These are phyloP conservation scores for Lasiodiplodia hormozganensis DNA, from an alignment of 2,329 filamentous ascomycete species.

Conservation along the genomic window DNA sequence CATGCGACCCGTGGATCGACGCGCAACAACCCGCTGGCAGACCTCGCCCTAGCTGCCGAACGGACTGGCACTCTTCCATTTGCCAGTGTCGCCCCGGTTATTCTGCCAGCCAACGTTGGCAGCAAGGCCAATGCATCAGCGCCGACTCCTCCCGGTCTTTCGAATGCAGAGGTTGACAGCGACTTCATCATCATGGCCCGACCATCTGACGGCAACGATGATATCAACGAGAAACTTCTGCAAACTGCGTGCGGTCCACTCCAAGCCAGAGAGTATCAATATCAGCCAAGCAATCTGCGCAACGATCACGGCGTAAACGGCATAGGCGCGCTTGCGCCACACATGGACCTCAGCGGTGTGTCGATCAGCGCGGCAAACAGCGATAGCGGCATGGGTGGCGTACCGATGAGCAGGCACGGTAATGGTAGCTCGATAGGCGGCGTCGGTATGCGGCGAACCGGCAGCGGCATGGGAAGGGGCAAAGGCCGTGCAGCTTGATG, in stretches of 20 bases:
- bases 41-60: slow-evolving; percentile 57
- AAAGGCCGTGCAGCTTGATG: slow-evolving; percentile 36
- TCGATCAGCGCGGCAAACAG: slow-evolving; percentile 19
- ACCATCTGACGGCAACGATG: slow-evolving; percentile 46
- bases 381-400: slow-evolving; percentile 37
- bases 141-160: slow-evolving; percentile 53
- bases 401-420: slow-evolving; percentile 44
- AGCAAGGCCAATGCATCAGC: slow-evolving; percentile 56
- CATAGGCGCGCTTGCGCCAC: slow-evolving; percentile 12
- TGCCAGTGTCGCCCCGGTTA: slow-evolving; percentile 48
- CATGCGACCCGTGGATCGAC: slow-evolving; percentile 60
- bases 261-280: slow-evolving; percentile 44
- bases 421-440: slow-evolving; percentile 41
- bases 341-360: slow-evolving; percentile 23
- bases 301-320: slow-evolving; percentile 7
- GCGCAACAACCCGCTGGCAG: slow-evolving; percentile 60
- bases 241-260: slow-evolving; percentile 43
- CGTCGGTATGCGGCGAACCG: slow-evolving; percentile 46
- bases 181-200: slow-evolving; percentile 57
- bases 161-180: slow-evolving; percentile 53
- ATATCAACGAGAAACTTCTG: slow-evolving; percentile 48
- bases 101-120: slow-evolving; percentile 54
- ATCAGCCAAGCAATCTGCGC: slow-evolving; percentile 30
- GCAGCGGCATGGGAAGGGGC: slow-evolving; percentile 45
- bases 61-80: slow-evolving; percentile 49